phyloP scores from a whole-genome alignment of 2,329 filamentous ascomycete species.

The Sporothrix globosa region DNA sequence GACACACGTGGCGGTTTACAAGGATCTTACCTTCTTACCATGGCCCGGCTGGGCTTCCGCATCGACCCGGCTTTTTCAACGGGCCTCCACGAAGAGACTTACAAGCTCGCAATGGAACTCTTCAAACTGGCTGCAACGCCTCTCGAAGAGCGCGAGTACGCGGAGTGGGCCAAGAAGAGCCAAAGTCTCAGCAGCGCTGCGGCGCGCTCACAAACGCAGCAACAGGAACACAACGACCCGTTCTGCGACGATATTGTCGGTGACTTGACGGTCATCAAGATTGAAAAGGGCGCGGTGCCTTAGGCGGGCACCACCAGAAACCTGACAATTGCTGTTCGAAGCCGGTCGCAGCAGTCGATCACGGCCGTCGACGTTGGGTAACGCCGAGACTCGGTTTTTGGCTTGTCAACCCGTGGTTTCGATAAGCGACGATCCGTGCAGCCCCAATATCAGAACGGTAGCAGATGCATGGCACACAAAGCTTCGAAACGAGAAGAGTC shows the following conservation, averaged over 20 bases:
- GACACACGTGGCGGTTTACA: conserved; percentile 73
- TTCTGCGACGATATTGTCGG: conserved; percentile 29
- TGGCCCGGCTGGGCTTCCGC: conserved; percentile 79
- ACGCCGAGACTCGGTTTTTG: background rate
- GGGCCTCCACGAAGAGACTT: conserved; percentile 61
- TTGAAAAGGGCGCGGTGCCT: conserved; percentile 19
- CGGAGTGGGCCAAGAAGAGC: conserved; percentile 30
- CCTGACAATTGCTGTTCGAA: background rate
- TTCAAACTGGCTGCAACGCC: conserved; percentile 80
- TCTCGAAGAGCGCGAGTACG: conserved; percentile 57
- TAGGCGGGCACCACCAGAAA: background rate
- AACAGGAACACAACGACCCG: conserved; percentile 22
- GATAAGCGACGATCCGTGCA: background rate
- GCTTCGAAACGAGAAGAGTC: background rate
- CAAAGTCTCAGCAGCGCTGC: background rate
- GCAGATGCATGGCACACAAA: background rate
- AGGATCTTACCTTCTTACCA: conserved; percentile 72
- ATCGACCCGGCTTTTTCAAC: conserved; percentile 68
- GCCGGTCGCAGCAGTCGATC: background rate
- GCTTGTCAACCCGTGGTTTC: background rate
- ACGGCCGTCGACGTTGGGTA: background rate
- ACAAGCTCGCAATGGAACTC: conserved; percentile 79
- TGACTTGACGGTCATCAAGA: conserved; percentile 24
- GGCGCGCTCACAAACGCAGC: background rate
- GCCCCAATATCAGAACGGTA: no score